A percentile compares a stretch with the other conserved stretches of the same genome.
phyloP scores from a whole-genome alignment of 1,284 basidiomycete genomes.

The Cutaneotrichosporon sp. region DNA sequence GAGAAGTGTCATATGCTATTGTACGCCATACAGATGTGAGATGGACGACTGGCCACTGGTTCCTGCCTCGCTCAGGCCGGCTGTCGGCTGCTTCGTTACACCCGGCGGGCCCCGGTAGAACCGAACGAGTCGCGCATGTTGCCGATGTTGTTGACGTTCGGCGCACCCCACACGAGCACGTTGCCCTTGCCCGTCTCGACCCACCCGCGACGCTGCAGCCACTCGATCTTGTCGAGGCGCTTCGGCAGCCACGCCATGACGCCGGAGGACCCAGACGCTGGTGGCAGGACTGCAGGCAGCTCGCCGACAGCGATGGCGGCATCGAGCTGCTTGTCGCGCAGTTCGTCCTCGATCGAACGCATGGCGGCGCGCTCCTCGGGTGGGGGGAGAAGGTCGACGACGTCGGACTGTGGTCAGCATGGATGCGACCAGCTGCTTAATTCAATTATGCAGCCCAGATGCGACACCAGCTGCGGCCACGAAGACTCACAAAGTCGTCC shows the following conservation, averaged over 20 bases:
- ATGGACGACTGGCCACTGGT: not conserved
- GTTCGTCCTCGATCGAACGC: slow-evolving; percentile 52
- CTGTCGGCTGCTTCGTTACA: not conserved
- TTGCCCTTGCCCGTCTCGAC: slow-evolving; percentile 39
- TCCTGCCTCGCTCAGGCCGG: not conserved
- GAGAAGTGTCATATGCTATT: slow-evolving; percentile 30
- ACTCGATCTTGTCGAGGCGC: slow-evolving; percentile 39
- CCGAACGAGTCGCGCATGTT: slow-evolving; percentile 25
- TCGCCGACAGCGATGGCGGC: not conserved
- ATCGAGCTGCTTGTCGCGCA: slow-evolving; percentile 31
- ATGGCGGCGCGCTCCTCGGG: slow-evolving; percentile 43
- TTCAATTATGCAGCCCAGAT: not conserved
- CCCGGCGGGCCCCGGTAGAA: slow-evolving; percentile 8
- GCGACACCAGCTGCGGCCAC: slow-evolving; percentile 21
- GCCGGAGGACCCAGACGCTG: not conserved
- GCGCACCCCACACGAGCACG: slow-evolving; percentile 45
- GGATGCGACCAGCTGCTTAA: no score
- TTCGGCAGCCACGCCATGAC: slow-evolving; percentile 24
- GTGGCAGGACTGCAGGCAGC: not conserved
- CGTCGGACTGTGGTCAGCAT: slow-evolving; percentile 44
- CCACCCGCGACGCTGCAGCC: slow-evolving; percentile 36
- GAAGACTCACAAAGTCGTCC: slow-evolving; percentile 67
- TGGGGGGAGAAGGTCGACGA: slow-evolving; percentile 51
- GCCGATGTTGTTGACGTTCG: slow-evolving; percentile 39
- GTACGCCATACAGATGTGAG: slow-evolving; percentile 21